These are phyloP conservation scores for Mycena rebaudengoi DNA, from an alignment of 768 basidiomycete genomes.

Conservation along the genomic window DNA sequence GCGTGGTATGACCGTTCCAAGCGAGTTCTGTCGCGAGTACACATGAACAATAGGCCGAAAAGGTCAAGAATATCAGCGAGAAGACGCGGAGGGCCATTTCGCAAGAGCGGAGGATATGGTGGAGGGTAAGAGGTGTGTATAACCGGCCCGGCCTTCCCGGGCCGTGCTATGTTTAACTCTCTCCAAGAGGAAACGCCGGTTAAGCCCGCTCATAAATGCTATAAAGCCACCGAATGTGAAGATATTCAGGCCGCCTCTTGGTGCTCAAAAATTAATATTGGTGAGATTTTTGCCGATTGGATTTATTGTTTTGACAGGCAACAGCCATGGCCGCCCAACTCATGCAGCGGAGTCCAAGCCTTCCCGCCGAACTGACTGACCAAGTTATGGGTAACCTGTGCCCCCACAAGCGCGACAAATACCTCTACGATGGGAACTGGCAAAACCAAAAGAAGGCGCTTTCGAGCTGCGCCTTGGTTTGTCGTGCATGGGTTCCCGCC, in stretches of 20 bases:
- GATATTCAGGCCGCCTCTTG: too few relatives aligned
- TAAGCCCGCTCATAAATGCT: too few relatives aligned
- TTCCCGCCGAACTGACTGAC: conserved; percentile 22
- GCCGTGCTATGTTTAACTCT: too few relatives aligned
- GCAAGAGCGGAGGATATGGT: neutral
- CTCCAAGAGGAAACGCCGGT: too few relatives aligned
- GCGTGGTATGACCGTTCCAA: conserved; percentile 74
- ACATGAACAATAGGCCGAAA: conserved; percentile 16
- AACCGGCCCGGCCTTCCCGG: too few relatives aligned
- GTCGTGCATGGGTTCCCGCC: conserved; percentile 10
- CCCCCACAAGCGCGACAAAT: too few relatives aligned
- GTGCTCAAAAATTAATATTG: too few relatives aligned
- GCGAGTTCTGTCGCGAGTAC: conserved; percentile 51
- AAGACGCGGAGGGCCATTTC: conserved; percentile 12
- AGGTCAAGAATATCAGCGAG: conserved; percentile 22
- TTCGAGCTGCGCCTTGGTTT: conserved; percentile 19
- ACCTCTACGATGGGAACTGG: neutral
- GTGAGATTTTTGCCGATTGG: too few relatives aligned
- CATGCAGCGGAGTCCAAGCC: too few relatives aligned
- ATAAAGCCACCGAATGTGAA: too few relatives aligned
- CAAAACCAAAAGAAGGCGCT: conserved; percentile 11
- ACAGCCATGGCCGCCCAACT: neutral
- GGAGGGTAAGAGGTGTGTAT: neutral
- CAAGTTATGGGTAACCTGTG: too few relatives aligned
- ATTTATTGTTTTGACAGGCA: neutral